These are phyloP conservation scores for Podaxis carcinomalis DNA, from an alignment of 768 basidiomycete genomes.

Conservation along the genomic window DNA sequence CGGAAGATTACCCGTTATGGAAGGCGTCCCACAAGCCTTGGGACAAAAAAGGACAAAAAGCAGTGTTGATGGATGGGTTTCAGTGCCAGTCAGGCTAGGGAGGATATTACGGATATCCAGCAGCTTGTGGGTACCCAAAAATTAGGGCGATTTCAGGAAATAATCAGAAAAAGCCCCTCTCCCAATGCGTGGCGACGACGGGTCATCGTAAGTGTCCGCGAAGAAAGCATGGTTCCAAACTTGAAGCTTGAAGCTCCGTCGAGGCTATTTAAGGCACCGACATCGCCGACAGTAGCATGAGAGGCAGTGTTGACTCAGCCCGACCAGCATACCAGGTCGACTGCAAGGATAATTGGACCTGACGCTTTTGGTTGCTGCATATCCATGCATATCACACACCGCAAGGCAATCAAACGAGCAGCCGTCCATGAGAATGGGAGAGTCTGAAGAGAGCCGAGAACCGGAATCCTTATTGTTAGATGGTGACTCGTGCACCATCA, in stretches of 20 bases:
- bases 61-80: background rate
- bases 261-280: background rate
- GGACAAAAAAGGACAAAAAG: background rate
- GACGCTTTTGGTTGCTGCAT: background rate
- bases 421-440: background rate
- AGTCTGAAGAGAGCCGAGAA: background rate
- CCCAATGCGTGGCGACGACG: too few relatives aligned
- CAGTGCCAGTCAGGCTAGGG: background rate
- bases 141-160: too few relatives aligned
- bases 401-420: background rate
- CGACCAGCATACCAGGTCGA: background rate
- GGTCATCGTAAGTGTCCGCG: too few relatives aligned
- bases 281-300: background rate
- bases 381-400: background rate
- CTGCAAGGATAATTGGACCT: background rate
- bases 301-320: background rate
- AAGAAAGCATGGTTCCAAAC: background rate
- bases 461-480: background rate
- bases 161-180: too few relatives aligned
- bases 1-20: background rate
- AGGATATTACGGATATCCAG: background rate
- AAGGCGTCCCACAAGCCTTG: background rate
- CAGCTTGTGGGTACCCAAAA: too few relatives aligned
- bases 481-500: background rate
- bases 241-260: too few relatives aligned